phyloP scores from a whole-genome alignment of 176 grass and related monocot genomes.

The Cymbopogon citratus region DNA sequence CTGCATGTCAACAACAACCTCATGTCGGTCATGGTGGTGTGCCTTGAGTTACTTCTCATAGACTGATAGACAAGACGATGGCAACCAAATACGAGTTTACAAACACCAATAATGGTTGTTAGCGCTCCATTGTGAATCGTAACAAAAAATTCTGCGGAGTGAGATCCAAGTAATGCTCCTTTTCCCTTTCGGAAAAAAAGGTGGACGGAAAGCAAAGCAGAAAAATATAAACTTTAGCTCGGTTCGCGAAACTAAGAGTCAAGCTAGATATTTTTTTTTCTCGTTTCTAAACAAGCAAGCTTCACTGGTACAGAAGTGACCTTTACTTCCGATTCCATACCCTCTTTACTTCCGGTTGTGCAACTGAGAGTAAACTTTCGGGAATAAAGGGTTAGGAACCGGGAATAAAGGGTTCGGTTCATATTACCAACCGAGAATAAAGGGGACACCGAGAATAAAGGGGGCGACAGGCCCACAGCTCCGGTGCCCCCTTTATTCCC shows the following conservation, averaged over 20 bases:
- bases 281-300: not conserved
- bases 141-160: not conserved
- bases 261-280: not conserved
- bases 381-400: no score
- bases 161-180: not conserved
- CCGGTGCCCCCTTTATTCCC: no score
- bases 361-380: no score
- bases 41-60: not conserved
- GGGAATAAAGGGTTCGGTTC: no score
- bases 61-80: not conserved
- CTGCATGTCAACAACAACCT: conserved; percentile 27
- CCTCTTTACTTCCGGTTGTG: no score
- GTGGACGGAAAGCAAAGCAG: not conserved
- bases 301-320: no score
- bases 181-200: not conserved
- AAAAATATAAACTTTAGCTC: not conserved
- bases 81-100: not conserved
- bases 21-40: conserved; percentile 1
- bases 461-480: no score
- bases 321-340: no score
- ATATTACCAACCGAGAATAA: no score
- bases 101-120: not conserved
- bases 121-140: not conserved
- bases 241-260: not conserved
- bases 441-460: no score